Conservation (phyloP, 169 alveolate species). For the Amoebophrya sp. region DNA sequence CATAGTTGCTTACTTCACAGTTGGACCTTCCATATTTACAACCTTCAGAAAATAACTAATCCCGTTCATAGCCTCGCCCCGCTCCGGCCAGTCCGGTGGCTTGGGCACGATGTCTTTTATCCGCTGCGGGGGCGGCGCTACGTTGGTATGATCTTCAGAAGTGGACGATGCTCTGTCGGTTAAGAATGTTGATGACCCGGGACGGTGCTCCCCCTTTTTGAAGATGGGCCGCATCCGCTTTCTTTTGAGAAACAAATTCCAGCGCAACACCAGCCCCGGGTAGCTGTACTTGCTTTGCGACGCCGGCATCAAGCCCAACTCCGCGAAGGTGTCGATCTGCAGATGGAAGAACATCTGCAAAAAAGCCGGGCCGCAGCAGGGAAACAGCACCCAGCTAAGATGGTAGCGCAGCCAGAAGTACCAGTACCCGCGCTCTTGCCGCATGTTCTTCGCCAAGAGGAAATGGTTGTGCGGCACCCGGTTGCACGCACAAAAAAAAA, state of each 20-base stretch:
- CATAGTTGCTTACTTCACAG: too few relatives aligned
- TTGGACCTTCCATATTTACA: too few relatives aligned
- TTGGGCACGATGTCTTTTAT: background rate
- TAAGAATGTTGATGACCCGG: background rate
- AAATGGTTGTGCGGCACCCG: background rate
- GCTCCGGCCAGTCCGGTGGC: background rate
- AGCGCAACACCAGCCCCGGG: background rate
- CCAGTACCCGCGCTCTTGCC: background rate
- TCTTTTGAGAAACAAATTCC: background rate
- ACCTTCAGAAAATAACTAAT: too few relatives aligned
- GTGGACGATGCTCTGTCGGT: too few relatives aligned
- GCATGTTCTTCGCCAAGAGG: background rate
- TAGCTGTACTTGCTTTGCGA: background rate
- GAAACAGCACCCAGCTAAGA: background rate
- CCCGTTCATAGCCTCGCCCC: background rate
- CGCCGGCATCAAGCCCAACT: background rate
- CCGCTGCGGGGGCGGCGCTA: background rate
- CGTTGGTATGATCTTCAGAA: too few relatives aligned
- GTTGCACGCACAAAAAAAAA: background rate
- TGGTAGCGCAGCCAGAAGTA: background rate
- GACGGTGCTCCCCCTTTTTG: background rate
- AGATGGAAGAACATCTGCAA: background rate
- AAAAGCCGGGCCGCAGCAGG: background rate
- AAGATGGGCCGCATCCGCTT: background rate
- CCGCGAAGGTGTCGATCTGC: background rate